Conservation (phyloP, 371 early-diverging fungal genomes). For the Chytridiales sp. region DNA sequence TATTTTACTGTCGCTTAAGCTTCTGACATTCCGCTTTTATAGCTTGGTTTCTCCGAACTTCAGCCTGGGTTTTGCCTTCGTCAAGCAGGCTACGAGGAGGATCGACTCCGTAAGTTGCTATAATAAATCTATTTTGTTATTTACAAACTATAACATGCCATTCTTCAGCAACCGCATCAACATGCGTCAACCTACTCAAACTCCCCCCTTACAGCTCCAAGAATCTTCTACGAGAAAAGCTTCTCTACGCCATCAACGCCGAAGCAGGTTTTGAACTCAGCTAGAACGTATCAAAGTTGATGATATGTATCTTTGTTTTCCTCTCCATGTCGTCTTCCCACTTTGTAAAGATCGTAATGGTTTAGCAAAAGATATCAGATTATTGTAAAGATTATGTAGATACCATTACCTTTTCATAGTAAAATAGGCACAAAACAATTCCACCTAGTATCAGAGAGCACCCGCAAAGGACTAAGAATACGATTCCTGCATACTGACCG, state of each 20-base stretch:
- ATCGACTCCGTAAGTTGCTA: conserved; percentile 44
- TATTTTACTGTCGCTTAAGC: not conserved
- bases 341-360: too few species aligned
- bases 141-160: not conserved
- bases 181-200: conserved; percentile 94
- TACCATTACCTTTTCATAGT: conserved; percentile 67
- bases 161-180: conserved; percentile 53
- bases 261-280: conserved; percentile 84
- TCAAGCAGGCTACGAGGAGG: conserved; percentile 57
- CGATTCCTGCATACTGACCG: conserved; percentile 73
- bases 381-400: not conserved
- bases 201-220: conserved; percentile 75
- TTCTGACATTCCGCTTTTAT: not conserved
- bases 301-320: conserved; percentile 69
- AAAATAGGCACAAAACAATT: conserved; percentile 68
- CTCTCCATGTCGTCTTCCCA: conserved; percentile 76
- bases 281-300: conserved; percentile 89
- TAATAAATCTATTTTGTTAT: not conserved
- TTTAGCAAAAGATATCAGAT: not conserved
- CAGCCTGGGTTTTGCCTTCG: conserved; percentile 58
- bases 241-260: conserved; percentile 82
- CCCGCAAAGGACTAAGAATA: conserved; percentile 66
- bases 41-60: conserved; percentile 82
- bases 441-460: conserved; percentile 64
- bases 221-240: conserved; percentile 60